Evolutionary conservation across 1,284 basidiomycete genomes (phyloP), one percentile per base, ranked within the genome.

Genomic region (Sanghuangporus baumii): DNA sequence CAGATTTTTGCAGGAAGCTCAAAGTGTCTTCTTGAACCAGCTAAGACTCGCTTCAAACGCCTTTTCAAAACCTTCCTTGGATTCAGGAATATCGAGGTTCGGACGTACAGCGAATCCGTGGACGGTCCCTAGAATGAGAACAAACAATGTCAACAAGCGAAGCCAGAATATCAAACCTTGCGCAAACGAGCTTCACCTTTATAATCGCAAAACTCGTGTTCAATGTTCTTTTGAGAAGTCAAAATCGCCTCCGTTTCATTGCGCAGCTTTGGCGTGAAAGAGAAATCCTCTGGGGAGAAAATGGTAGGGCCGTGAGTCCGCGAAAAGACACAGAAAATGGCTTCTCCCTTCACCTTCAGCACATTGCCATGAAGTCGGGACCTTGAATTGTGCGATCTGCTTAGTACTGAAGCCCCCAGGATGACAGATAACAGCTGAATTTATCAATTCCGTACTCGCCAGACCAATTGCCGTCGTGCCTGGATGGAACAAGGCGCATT

Each of bases 81-180:
- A 75, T 46, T 77, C 74, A 23, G 79, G 76, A 41, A 79, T 70
- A 3, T 69, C 72, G 6, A 82, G 66, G 40, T 83, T 78, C 0
- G 85, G 85, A 14, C 85, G 75, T 11, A 74, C 72, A 3, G 80
- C 83, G 64, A 85, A 86, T 0, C 85, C 85, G 66, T 87, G 85
- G 2, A 76, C 73, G 1, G 83, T 85, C 16, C 81, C 83, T 81
- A 64, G 11, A 40, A 38, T 2, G 31, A 16, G 26, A 16, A 4
- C 50, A 26, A 9, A 31, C n/a, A 26, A 2, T 6, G 20, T 50
- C 38, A 16, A 43, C 7, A 11, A 18, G 55, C n/a, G 23, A 31
- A 34, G 26, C 12, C 18, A 26, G 34, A 26, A 23, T 3, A 23
- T 12, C 48, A 12, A 31, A 26, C n/a, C 12, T 23, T 34, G 20